Percentiles rank a stretch among this genome's conserved stretches.
These are phyloP conservation scores for Tulasnella sp. DNA, from an alignment of 768 basidiomycete genomes.

Conservation along the genomic window DNA sequence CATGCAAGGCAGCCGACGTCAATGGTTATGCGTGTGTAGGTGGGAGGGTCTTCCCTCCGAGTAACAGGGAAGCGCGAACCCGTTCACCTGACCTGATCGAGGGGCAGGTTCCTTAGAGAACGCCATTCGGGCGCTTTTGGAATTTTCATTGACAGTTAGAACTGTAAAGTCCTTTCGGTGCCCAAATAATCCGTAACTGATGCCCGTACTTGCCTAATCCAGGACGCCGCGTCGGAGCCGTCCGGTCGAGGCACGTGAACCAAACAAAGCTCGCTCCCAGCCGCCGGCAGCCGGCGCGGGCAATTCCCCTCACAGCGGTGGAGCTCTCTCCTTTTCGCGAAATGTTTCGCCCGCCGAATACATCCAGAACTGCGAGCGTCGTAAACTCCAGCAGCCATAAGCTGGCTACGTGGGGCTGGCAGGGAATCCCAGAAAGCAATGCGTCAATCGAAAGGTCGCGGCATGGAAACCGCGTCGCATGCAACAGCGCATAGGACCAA, in stretches of 20 bases:
- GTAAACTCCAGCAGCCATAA: too few relatives aligned
- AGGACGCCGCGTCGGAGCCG: not conserved
- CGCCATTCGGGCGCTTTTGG: conserved; percentile 4
- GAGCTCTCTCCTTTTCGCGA: not conserved
- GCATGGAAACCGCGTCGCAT: too few relatives aligned
- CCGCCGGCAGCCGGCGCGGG: conserved; percentile 8
- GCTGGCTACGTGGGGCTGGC: too few relatives aligned
- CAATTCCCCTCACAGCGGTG: not conserved
- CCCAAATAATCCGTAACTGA: not conserved
- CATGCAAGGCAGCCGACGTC: too few relatives aligned
- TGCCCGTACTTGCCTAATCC: not conserved
- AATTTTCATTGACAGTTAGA: not conserved
- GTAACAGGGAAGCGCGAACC: too few relatives aligned
- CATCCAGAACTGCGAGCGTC: not conserved
- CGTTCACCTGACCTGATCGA: not conserved
- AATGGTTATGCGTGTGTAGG: too few relatives aligned
- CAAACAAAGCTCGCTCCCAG: not conserved
- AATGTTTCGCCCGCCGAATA: conserved; percentile 4
- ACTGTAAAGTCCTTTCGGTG: not conserved
- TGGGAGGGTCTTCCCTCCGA: too few relatives aligned
- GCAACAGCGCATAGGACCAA: too few relatives aligned
- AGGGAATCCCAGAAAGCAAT: too few relatives aligned
- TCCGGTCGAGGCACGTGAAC: not conserved
- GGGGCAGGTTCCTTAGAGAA: not conserved
- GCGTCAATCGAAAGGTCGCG: too few relatives aligned